These are phyloP conservation scores for Cladosporium austrohemisphaericum DNA, from an alignment of 2,329 filamentous ascomycete species.

Conservation along the genomic window DNA sequence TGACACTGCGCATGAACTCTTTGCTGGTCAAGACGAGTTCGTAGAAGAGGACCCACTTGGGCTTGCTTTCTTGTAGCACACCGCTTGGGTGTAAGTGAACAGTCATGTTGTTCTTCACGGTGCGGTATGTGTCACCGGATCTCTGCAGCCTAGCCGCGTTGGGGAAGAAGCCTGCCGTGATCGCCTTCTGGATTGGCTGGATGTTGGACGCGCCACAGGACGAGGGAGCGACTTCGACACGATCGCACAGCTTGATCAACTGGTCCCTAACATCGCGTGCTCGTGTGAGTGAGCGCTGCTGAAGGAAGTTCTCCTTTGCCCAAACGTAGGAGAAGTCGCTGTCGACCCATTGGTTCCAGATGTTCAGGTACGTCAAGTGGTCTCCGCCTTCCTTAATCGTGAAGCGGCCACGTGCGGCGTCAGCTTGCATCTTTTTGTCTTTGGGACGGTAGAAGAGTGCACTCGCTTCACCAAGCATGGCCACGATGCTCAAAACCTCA, in stretches of 20 bases:
- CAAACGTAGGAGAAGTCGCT: constrained; percentile 83
- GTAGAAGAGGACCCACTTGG: constrained; percentile 84
- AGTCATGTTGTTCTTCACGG: constrained; percentile 82
- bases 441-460: constrained; percentile 92
- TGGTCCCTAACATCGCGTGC: constrained; percentile 92
- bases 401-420: constrained; percentile 83
- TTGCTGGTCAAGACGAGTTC: constrained; percentile 78
- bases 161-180: constrained; percentile 90
- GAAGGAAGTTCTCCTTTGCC: constrained; percentile 88
- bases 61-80: constrained; percentile 73
- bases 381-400: constrained; percentile 89
- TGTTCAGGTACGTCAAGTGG: constrained; percentile 80
- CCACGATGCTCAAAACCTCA: constrained; percentile 87
- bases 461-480: constrained; percentile 85
- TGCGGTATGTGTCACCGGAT: constrained; percentile 83
- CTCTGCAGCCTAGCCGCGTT: constrained; percentile 82
- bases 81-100: constrained; percentile 90
- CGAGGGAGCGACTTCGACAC: constrained; percentile 73
- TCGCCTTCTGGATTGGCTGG: constrained; percentile 76
- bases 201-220: constrained; percentile 69
- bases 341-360: constrained; percentile 95
- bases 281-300: constrained; percentile 82
- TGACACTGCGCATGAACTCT: constrained; percentile 86
- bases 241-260: constrained; percentile 84
- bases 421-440: constrained; percentile 94